Evolutionary conservation across 441 rosid species (phyloP).

Genomic region (Adansonia rubrostipa): DNA sequence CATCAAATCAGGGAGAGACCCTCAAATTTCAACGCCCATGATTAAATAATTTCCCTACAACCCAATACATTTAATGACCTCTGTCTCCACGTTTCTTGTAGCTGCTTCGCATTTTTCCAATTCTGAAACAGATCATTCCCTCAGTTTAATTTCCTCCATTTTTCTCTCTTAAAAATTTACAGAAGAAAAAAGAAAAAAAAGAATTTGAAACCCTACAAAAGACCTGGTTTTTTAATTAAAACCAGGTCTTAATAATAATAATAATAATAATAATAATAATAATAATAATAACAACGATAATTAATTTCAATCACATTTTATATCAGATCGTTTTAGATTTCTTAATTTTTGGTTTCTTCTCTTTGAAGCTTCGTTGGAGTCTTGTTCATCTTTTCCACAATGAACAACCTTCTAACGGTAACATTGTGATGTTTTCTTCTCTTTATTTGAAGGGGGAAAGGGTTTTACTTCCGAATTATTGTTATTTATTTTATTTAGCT

Average conservation of each 20-base stretch:
- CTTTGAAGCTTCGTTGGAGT: slow-evolving; percentile 17
- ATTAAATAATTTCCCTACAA: neutral
- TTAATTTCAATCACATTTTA: neutral
- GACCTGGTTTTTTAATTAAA: slow-evolving; percentile 31
- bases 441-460: neutral
- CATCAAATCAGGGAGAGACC: too few species aligned
- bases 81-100: neutral
- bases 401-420: slow-evolving; percentile 94
- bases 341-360: neutral
- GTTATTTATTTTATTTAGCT: neutral
- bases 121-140: neutral
- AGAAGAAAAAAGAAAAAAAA: neutral
- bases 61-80: neutral
- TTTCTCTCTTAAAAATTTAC: neutral
- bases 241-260: slow-evolving; percentile 31
- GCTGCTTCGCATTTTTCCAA: neutral
- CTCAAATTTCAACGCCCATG: neutral
- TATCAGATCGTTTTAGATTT: slow-evolving; percentile 6
- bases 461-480: slow-evolving; percentile 18
- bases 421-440: neutral
- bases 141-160: neutral
- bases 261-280: neutral
- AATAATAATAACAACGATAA: neutral
- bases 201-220: slow-evolving; percentile 7
- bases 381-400: slow-evolving; percentile 39